These are phyloP conservation scores for Melastoma malabathricum DNA, from an alignment of 345 rosid species.

Conservation along the genomic window DNA sequence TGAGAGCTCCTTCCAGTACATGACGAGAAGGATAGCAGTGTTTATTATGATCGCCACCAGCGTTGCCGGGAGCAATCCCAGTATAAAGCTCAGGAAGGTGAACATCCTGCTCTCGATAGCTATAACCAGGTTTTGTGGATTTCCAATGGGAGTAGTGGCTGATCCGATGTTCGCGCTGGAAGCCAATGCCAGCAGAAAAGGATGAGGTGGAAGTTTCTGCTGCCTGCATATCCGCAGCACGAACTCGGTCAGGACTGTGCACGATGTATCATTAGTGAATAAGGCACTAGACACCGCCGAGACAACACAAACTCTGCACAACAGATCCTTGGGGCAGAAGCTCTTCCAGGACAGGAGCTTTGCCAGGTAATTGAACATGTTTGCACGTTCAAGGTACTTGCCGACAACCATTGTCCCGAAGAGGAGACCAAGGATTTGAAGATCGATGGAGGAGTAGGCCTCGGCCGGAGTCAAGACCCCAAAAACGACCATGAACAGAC, in stretches of 20 bases:
- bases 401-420: constrained; percentile 90
- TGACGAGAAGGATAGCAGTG: constrained; percentile 35
- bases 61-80: constrained; percentile 66
- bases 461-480: constrained; percentile 53
- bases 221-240: constrained; percentile 74
- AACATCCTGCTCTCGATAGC: constrained; percentile 54
- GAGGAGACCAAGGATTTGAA: constrained; percentile 76
- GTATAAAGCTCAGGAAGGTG: constrained; percentile 47
- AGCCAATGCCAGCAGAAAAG: constrained; percentile 69
- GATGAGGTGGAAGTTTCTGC: constrained; percentile 69
- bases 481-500: constrained; percentile 81
- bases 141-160: constrained; percentile 77
- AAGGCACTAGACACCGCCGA: constrained; percentile 76
- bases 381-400: constrained; percentile 69
- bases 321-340: constrained; percentile 58
- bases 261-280: constrained; percentile 78
- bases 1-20: constrained; percentile 68
- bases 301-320: constrained; percentile 54
- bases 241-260: constrained; percentile 73
- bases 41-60: constrained; percentile 47
- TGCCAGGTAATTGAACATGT: constrained; percentile 68
- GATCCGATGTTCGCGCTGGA: constrained; percentile 85
- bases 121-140: constrained; percentile 81
- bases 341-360: constrained; percentile 62
- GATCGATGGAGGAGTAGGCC: constrained; percentile 76